Conservation (phyloP, 2,329 filamentous ascomycete species). For the Peltaster fructicola region DNA sequence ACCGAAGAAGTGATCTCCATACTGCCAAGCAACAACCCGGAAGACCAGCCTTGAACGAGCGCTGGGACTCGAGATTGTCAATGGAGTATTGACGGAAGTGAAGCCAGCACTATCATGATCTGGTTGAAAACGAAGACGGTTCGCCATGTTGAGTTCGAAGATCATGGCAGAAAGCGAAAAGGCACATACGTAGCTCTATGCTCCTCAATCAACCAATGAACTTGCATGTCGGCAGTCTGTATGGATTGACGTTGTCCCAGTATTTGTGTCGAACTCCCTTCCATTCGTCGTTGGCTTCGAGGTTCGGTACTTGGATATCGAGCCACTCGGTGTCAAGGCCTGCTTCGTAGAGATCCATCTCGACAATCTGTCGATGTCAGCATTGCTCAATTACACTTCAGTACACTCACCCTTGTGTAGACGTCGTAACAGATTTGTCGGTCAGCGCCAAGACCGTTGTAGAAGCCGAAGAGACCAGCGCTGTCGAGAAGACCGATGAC, state of each 20-base stretch:
- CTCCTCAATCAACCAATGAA: slow-evolving; percentile 43
- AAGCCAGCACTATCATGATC: background rate
- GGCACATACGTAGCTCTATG: too few relatives aligned
- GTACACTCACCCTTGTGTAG: slow-evolving; percentile 49
- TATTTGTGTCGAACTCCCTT: slow-evolving; percentile 74
- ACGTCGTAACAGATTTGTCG: slow-evolving; percentile 89
- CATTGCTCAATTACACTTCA: slow-evolving; percentile 1
- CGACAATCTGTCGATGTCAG: slow-evolving; percentile 37
- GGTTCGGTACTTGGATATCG: slow-evolving; percentile 53
- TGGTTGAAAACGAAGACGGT: slow-evolving; percentile 1
- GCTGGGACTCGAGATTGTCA: slow-evolving; percentile 5
- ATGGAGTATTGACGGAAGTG: slow-evolving; percentile 4
- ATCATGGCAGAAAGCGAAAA: background rate
- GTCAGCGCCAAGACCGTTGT: slow-evolving; percentile 73
- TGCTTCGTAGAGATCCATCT: slow-evolving; percentile 78
- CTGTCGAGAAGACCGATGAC: slow-evolving; percentile 62
- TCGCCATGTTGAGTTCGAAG: background rate
- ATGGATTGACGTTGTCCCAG: slow-evolving; percentile 62
- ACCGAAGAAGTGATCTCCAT: too few relatives aligned
- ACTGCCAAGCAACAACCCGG: background rate
- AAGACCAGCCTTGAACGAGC: too few relatives aligned
- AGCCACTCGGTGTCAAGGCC: slow-evolving; percentile 82
- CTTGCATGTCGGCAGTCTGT: slow-evolving; percentile 55
- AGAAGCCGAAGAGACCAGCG: slow-evolving; percentile 40
- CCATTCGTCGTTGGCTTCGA: slow-evolving; percentile 64